Evolutionary conservation across 371 early-diverging fungal genomes (phyloP).

Genomic region (Circinella umbellata): DNA sequence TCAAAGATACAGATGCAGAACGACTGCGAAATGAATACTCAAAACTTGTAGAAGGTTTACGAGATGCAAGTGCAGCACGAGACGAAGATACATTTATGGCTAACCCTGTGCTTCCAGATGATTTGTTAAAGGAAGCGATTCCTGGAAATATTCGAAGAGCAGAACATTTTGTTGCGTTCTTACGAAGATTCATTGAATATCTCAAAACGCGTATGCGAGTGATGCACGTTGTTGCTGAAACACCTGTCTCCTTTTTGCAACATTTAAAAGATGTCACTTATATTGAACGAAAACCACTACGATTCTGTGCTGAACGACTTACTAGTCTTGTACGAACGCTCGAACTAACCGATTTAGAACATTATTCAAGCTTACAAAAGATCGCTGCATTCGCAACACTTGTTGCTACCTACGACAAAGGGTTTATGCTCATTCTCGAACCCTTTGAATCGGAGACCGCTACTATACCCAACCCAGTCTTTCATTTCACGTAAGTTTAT

Average conservation of each 20-base stretch:
- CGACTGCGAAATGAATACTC: constrained; percentile 89
- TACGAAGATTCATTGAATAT: constrained; percentile 98
- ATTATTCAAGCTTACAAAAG: constrained; percentile 81
- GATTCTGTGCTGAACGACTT: constrained; percentile 95
- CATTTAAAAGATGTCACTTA: constrained; percentile 93
- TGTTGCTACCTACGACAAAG: constrained; percentile 94
- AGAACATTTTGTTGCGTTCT: constrained; percentile 97
- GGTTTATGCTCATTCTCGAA: constrained; percentile 97
- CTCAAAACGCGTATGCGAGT: constrained; percentile 88
- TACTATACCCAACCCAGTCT: constrained; percentile 93
- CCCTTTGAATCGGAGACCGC: constrained; percentile 96
- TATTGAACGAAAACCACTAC: constrained; percentile 93
- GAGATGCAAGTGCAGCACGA: constrained; percentile 73
- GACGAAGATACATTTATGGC: constrained; percentile 81
- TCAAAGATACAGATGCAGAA: constrained; percentile 87
- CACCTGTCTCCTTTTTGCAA: constrained; percentile 90
- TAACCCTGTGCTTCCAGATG: constrained; percentile 91
- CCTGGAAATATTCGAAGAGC: constrained; percentile 99
- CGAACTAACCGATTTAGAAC: constrained; percentile 90
- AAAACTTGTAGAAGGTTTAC: constrained; percentile 86
- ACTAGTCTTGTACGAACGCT: constrained; percentile 89
- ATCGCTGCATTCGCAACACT: constrained; percentile 97
- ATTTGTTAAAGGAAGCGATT: constrained; percentile 90
- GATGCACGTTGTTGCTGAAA: constrained; percentile 98
- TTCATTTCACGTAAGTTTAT: constrained; percentile 79